Evolutionary conservation across 768 basidiomycete genomes (phyloP).

Genomic region (Phallus indusiatus): DNA sequence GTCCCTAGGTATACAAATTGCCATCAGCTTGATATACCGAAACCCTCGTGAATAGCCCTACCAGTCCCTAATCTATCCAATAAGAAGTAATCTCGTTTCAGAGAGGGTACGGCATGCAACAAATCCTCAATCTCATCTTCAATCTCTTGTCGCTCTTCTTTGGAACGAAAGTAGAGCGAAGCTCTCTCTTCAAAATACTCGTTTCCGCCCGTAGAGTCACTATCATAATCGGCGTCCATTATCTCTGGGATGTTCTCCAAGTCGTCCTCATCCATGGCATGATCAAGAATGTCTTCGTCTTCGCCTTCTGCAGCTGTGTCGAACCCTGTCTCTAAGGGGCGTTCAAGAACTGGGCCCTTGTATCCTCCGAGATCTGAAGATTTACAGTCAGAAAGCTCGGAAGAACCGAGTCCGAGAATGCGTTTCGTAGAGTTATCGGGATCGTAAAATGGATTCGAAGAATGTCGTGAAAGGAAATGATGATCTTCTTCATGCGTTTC

Average conservation of each 20-base stretch:
- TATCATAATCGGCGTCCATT: slow-evolving; percentile 20
- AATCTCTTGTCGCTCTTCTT: slow-evolving; percentile 67
- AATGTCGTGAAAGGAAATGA: slow-evolving; percentile 49
- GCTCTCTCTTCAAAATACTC: slow-evolving; percentile 51
- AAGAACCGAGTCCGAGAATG: slow-evolving; percentile 26
- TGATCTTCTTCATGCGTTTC: neutral
- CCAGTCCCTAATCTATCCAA: slow-evolving; percentile 86
- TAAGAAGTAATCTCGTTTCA: slow-evolving; percentile 61
- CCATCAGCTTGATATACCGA: neutral
- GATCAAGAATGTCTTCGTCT: slow-evolving; percentile 27
- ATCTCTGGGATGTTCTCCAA: slow-evolving; percentile 22
- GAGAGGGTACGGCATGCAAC: slow-evolving; percentile 51
- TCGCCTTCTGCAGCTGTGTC: too few relatives aligned
- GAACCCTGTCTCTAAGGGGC: slow-evolving; percentile 10
- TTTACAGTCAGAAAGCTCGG: slow-evolving; percentile 40
- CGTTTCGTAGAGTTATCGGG: slow-evolving; percentile 18
- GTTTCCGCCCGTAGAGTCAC: slow-evolving; percentile 25
- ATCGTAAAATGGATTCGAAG: slow-evolving; percentile 65
- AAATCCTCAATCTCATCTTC: slow-evolving; percentile 69
- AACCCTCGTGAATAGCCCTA: slow-evolving; percentile 11
- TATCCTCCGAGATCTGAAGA: slow-evolving; percentile 27
- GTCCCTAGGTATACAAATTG: slow-evolving; percentile 55
- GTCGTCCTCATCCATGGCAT: slow-evolving; percentile 15
- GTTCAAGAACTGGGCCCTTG: slow-evolving; percentile 12
- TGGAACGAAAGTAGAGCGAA: slow-evolving; percentile 45